Evolutionary conservation across 192 early-diverging fungal genomes (phyloP), one percentile per base, ranked within the genome.

Genomic region (Thamnidium elegans): DNA sequence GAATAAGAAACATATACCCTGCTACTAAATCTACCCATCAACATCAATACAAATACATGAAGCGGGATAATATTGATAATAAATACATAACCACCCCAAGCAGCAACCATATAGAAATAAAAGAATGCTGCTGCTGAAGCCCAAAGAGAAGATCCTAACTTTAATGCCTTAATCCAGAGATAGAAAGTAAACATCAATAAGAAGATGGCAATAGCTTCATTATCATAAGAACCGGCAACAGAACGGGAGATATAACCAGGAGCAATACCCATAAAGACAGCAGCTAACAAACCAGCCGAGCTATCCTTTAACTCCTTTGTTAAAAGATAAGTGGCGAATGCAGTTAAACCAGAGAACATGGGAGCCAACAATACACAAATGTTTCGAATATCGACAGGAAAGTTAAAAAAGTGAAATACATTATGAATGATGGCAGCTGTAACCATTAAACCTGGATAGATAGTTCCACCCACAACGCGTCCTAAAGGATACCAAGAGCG

Each of bases 241-340:
- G 98, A 99, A 50, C 98, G 90, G n/a, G 98, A 99, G 69, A 99
- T 99, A 70, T 99, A 99, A 1, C 98, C 98, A 0, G 98, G 98
- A 2, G 96, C 98, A 62, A 99, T 88, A 21, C 92, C 98, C 52
- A 99, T 93, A 78, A 99, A 99, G 1, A 92, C 92, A 8, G 98
- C 98, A 5, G 98, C 98, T 50, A 99, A 78, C 3, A 99, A 82
- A 23, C 98, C 97, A 9, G 98, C 96, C 1, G 93, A 91, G 0
- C 84, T 74, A 59, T 93, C 87, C 76, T 97, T 94, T 61, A 98
- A 84, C 70, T 99, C 96, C 46, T 77, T 85, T 8, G 95, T 97
- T 58, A 99, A 75, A 55, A 94, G 77, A 69, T 99, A 99, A 20
- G 95, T 91, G 1, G 98, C 95, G 50, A 94, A 79, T 0, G 98